Evolutionary conservation across 805 yeast species (phyloP).

Genomic region (Suhomyces sp.): DNA sequence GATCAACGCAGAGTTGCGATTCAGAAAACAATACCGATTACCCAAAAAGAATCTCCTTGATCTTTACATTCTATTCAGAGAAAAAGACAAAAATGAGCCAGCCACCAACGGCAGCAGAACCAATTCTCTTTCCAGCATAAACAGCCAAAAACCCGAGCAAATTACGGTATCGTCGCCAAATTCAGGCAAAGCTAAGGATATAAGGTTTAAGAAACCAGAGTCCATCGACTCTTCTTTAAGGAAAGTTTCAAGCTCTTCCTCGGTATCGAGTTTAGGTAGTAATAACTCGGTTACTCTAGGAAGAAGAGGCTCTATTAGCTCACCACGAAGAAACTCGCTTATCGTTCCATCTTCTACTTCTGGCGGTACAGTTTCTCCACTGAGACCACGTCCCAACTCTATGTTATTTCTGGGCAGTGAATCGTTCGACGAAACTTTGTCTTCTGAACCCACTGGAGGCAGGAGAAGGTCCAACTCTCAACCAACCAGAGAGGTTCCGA

Average conservation of each 20-base stretch:
- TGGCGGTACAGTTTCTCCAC: constrained; percentile 4
- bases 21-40: constrained; percentile 35
- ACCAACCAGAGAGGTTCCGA: constrained; percentile 15
- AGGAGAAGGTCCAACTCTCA: constrained; percentile 39
- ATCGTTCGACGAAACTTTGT: constrained; percentile 12
- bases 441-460: constrained; percentile 7
- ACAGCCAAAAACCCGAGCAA: background rate
- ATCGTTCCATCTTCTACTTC: constrained; percentile 6
- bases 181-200: constrained; percentile 5
- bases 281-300: constrained; percentile 12
- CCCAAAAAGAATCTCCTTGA: constrained; percentile 23
- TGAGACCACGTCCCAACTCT: constrained; percentile 22
- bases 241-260: constrained; percentile 26
- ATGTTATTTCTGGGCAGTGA: constrained; percentile 22
- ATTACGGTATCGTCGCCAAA: background rate
- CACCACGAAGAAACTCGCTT: constrained; percentile 16
- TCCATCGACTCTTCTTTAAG: constrained; percentile 9
- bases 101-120: background rate
- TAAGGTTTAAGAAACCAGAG: constrained; percentile 16
- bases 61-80: constrained; percentile 10
- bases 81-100: background rate
- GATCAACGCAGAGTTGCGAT: constrained; percentile 41
- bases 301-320: constrained; percentile 16
- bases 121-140: background rate
- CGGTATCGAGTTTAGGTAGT: constrained; percentile 23